phyloP scores from a whole-genome alignment of 2,329 filamentous ascomycete genomes.

The Fusarium coffeatum region DNA sequence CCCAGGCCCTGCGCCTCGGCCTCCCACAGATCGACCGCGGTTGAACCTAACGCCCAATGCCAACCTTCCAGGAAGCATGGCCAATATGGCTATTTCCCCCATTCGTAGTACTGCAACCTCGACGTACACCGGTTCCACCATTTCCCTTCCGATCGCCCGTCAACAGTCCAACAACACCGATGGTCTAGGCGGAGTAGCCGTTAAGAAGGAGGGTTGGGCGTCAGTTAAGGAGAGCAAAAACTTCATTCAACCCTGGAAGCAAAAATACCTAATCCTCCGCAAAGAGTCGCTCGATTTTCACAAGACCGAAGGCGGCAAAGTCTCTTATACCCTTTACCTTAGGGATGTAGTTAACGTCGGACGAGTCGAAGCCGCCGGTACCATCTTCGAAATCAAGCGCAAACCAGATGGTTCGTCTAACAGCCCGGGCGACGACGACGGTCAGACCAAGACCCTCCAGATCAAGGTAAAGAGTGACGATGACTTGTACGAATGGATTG shows the following conservation, averaged over 20 bases:
- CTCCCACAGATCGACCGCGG: slow-evolving; percentile 84
- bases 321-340: slow-evolving; percentile 85
- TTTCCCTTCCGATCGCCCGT: slow-evolving; percentile 75
- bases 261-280: slow-evolving; percentile 90
- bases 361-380: slow-evolving; percentile 89
- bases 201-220: slow-evolving; percentile 85
- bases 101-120: slow-evolving; percentile 73
- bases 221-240: slow-evolving; percentile 91
- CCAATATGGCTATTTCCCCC: slow-evolving; percentile 79
- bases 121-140: slow-evolving; percentile 63
- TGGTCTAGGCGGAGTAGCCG: slow-evolving; percentile 74
- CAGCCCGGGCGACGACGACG: slow-evolving; percentile 82
- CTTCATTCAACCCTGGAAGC: slow-evolving; percentile 87
- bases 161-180: slow-evolving; percentile 71
- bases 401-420: slow-evolving; percentile 74
- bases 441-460: slow-evolving; percentile 83
- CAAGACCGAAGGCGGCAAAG: slow-evolving; percentile 89
- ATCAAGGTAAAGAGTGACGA: slow-evolving; percentile 96
- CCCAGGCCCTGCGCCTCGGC: slow-evolving; percentile 91
- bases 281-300: slow-evolving; percentile 95
- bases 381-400: slow-evolving; percentile 93
- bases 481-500: slow-evolving; percentile 98
- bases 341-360: slow-evolving; percentile 91
- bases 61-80: slow-evolving; percentile 81
- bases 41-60: slow-evolving; percentile 82